phyloP scores from a whole-genome alignment of 805 yeast species.

The Priceomyces haplophilus region DNA sequence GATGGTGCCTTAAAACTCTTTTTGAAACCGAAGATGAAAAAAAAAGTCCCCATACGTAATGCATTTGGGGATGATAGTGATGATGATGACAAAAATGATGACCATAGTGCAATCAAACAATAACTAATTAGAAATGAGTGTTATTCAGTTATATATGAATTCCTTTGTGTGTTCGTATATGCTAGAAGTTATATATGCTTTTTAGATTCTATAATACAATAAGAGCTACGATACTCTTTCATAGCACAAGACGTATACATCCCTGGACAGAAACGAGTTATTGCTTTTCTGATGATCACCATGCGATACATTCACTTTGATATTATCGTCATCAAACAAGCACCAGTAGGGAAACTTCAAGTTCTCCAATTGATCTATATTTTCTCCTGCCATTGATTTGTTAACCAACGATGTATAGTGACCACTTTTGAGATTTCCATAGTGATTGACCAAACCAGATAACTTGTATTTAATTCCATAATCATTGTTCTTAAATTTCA shows the following conservation, averaged over 20 bases:
- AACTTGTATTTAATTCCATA: slow-evolving; percentile 47
- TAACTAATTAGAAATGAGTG: not conserved
- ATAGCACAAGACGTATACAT: slow-evolving; percentile 70
- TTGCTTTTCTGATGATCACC: slow-evolving; percentile 39
- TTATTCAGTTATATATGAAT: not conserved
- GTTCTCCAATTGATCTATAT: slow-evolving; percentile 17
- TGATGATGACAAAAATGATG: slow-evolving; percentile 4
- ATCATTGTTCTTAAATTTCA: slow-evolving; percentile 42
- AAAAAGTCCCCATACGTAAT: slow-evolving; percentile 6
- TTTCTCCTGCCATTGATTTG: slow-evolving; percentile 26
- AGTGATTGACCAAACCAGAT: slow-evolving; percentile 66
- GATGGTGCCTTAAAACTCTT: slow-evolving; percentile 21
- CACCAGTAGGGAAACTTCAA: slow-evolving; percentile 57
- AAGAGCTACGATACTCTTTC: slow-evolving; percentile 31
- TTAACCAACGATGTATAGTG: slow-evolving; percentile 72
- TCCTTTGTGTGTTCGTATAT: slow-evolving; percentile 2
- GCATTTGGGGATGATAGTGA: slow-evolving; percentile 13
- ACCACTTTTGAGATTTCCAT: slow-evolving; percentile 68
- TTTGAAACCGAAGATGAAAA: slow-evolving; percentile 11
- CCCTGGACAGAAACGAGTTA: slow-evolving; percentile 44
- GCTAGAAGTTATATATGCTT: slow-evolving; percentile 7
- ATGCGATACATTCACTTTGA: slow-evolving; percentile 43
- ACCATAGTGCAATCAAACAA: not conserved
- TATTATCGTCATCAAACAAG: slow-evolving; percentile 69
- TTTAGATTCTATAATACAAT: not conserved